A percentile compares a stretch with the other conserved stretches of the same genome.
Conservation (phyloP, 2,329 filamentous ascomycete genomes). For the Ophiostoma himal-ulmi region DNA sequence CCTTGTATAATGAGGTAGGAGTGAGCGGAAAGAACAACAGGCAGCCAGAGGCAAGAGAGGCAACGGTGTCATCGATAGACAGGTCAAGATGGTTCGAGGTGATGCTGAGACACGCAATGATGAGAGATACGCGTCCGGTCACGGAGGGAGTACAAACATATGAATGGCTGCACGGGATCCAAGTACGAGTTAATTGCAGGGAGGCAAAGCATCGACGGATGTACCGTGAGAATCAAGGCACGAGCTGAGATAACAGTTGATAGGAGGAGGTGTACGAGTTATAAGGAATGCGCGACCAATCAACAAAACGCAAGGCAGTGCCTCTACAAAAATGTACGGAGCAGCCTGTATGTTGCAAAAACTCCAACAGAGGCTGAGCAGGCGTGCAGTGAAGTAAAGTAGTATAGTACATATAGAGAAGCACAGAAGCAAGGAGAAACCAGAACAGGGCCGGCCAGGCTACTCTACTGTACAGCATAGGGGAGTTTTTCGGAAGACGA, state of each 20-base stretch:
- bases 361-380: background rate
- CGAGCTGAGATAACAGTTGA: background rate
- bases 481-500: conserved; percentile 2
- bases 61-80: background rate
- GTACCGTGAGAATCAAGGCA: background rate
- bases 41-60: background rate
- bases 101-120: background rate
- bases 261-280: background rate
- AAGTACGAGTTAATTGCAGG: conserved; percentile 1
- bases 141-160: background rate
- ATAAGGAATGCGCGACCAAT: background rate
- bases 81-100: background rate
- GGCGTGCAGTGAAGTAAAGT: too few species aligned
- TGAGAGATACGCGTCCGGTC: background rate
- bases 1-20: background rate
- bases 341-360: background rate
- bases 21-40: background rate
- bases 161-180: background rate
- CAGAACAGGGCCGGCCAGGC: conserved; percentile 4
- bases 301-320: background rate
- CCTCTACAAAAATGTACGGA: background rate
- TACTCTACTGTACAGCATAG: background rate
- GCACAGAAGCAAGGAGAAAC: background rate
- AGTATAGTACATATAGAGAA: background rate
- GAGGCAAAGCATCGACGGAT: conserved; percentile 2